These are phyloP conservation scores for Biscutella laevigata DNA, from an alignment of 441 rosid genomes.

Conservation along the genomic window DNA sequence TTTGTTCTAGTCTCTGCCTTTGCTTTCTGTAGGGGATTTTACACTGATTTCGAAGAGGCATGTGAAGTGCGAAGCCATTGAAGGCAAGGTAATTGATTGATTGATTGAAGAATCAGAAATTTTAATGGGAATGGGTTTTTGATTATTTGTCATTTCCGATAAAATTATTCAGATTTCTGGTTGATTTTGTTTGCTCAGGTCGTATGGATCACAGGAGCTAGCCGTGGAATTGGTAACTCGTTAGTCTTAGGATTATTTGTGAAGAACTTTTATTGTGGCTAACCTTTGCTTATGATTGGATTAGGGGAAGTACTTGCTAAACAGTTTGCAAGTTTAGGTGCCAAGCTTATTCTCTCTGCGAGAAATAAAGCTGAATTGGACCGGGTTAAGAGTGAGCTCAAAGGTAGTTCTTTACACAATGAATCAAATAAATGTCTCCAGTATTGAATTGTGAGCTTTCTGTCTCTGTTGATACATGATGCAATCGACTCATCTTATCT, in stretches of 20 bases:
- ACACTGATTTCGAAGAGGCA: slow-evolving; percentile 57
- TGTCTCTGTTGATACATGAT: slow-evolving; percentile 7
- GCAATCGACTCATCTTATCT: background rate
- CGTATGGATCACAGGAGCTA: slow-evolving; percentile 89
- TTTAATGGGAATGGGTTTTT: background rate
- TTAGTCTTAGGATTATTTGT: background rate
- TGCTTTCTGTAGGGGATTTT: slow-evolving; percentile 49
- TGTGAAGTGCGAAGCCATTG: slow-evolving; percentile 60
- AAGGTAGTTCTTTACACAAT: slow-evolving; percentile 32
- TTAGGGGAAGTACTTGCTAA: slow-evolving; percentile 78
- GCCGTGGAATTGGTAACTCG: slow-evolving; percentile 75
- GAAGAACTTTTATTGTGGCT: background rate
- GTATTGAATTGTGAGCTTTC: background rate
- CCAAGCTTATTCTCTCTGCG: slow-evolving; percentile 83
- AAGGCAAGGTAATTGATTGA: slow-evolving; percentile 48
- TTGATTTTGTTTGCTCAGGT: slow-evolving; percentile 47
- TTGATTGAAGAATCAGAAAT: background rate
- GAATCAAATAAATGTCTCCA: background rate
- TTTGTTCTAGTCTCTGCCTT: background rate
- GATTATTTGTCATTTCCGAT: background rate
- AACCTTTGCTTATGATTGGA: slow-evolving; percentile 7
- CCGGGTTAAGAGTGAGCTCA: slow-evolving; percentile 62
- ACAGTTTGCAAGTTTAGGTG: slow-evolving; percentile 73
- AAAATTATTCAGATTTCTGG: background rate
- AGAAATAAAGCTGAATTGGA: slow-evolving; percentile 63